Conservation (phyloP, 495 filamentous ascomycete genomes). For the Xanthoparmelia taractica region DNA sequence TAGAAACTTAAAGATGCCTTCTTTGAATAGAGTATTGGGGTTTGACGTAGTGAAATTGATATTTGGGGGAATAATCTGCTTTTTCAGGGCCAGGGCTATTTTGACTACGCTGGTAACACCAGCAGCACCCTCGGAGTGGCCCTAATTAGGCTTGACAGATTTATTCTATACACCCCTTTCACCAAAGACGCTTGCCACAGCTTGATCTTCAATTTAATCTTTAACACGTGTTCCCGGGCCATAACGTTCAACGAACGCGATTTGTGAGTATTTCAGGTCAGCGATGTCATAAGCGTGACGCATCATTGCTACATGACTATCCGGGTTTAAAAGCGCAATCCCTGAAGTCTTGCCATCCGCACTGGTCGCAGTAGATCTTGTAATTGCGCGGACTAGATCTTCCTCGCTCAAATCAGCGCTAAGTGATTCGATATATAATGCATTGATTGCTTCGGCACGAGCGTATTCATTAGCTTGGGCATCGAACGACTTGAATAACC, state of each 20-base stretch:
- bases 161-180: slow-evolving; percentile 22
- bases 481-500: slow-evolving; percentile 53
- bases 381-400: slow-evolving; percentile 36
- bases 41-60: slow-evolving; percentile 27
- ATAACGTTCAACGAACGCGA: slow-evolving; percentile 34
- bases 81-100: slow-evolving; percentile 20
- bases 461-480: slow-evolving; percentile 56
- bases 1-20: no score
- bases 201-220: slow-evolving; percentile 22
- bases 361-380: slow-evolving; percentile 33
- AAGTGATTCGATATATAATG: slow-evolving; percentile 34
- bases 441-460: slow-evolving; percentile 47
- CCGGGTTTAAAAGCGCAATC: slow-evolving; percentile 5
- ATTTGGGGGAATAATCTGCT: slow-evolving; percentile 24
- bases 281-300: slow-evolving; percentile 28
- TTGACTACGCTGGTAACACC: slow-evolving; percentile 24
- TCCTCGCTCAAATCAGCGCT: slow-evolving; percentile 32
- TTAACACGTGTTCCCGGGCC: slow-evolving; percentile 36
- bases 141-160: slow-evolving; percentile 38
- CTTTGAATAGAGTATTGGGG: slow-evolving; percentile 19
- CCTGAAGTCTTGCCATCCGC: slow-evolving; percentile 29
- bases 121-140: slow-evolving; percentile 43
- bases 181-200: slow-evolving; percentile 26
- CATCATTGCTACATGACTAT: slow-evolving; percentile 32
- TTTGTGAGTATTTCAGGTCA: slow-evolving; percentile 19